Percentiles rank a stretch among this genome's conserved stretches.
Evolutionary conservation across 306 rosid species (phyloP).

Genomic region (Quercus agrifolia): DNA sequence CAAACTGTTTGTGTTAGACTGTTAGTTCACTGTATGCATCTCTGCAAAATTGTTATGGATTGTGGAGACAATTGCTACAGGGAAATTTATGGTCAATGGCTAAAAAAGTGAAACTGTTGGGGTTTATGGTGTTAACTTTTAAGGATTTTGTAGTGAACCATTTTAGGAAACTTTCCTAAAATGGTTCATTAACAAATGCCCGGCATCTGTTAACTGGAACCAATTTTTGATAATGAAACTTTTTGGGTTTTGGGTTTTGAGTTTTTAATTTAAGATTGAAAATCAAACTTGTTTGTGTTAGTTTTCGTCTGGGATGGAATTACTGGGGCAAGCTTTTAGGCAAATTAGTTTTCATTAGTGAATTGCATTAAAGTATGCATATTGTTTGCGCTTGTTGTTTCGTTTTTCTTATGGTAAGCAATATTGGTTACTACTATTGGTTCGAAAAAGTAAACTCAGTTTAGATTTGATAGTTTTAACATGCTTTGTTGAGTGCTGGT

Average conservation of each 20-base stretch:
- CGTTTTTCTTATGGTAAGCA: neutral
- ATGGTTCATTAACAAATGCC: too few relatives aligned
- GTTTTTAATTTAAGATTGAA: neutral
- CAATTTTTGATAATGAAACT: neutral
- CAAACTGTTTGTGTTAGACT: neutral
- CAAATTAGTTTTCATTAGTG: neutral
- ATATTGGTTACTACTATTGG: neutral
- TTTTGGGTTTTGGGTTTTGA: neutral
- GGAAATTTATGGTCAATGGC: neutral
- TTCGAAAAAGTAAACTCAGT: neutral
- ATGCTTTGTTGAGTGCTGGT: neutral
- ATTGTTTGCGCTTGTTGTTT: neutral
- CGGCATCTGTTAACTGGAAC: too few relatives aligned
- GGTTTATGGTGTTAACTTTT: neutral
- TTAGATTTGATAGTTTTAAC: neutral
- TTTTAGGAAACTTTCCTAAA: too few relatives aligned
- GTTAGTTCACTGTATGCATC: too few relatives aligned
- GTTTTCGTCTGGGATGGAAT: neutral
- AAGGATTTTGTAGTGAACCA: too few relatives aligned
- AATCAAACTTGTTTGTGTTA: neutral
- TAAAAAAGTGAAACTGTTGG: neutral
- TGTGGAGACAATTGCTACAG: neutral
- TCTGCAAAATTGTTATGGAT: too few relatives aligned
- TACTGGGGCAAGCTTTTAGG: neutral
- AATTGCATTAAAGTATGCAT: neutral